Percentiles rank a stretch among this genome's conserved stretches.
These are phyloP conservation scores for Globisporangium okanoganense DNA, from an alignment of 352 stramenopile genomes.

Conservation along the genomic window DNA sequence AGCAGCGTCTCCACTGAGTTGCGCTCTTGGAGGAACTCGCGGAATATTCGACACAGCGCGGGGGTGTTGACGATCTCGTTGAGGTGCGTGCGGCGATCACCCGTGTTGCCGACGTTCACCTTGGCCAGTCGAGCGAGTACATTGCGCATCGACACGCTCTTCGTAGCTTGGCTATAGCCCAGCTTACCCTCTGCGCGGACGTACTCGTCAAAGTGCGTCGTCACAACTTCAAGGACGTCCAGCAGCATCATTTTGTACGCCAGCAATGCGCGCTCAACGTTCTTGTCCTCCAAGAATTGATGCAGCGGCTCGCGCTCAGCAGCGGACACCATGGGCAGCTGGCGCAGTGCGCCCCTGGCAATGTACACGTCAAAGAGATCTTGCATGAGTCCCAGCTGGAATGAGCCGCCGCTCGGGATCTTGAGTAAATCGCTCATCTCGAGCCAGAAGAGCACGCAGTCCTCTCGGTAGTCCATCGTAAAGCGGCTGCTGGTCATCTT, in stretches of 20 bases:
- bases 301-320: slow-evolving; percentile 41
- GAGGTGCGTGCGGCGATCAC: slow-evolving; percentile 43
- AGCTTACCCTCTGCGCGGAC: slow-evolving; percentile 34
- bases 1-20: slow-evolving; percentile 63
- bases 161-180: slow-evolving; percentile 34
- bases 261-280: slow-evolving; percentile 37
- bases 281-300: slow-evolving; percentile 41
- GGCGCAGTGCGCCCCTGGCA: slow-evolving; percentile 27
- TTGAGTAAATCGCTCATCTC: slow-evolving; percentile 66
- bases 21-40: slow-evolving; percentile 46
- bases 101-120: slow-evolving; percentile 25
- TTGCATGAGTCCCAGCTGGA: slow-evolving; percentile 56
- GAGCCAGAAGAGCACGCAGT: slow-evolving; percentile 70
- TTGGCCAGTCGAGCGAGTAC: slow-evolving; percentile 48
- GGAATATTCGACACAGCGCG: slow-evolving; percentile 45
- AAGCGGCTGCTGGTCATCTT: slow-evolving; percentile 23
- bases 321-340: slow-evolving; percentile 49
- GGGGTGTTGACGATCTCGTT: slow-evolving; percentile 51
- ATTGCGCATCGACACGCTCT: slow-evolving; percentile 44
- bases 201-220: slow-evolving; percentile 52
- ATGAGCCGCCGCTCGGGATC: slow-evolving; percentile 44
- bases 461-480: slow-evolving; percentile 44
- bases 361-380: slow-evolving; percentile 62
- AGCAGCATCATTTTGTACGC: slow-evolving; percentile 63
- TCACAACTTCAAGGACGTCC: slow-evolving; percentile 54